Base-by-base conservation (phyloP, 176 grass and related monocot genomes). In the Metroxylon sagu region DNA sequence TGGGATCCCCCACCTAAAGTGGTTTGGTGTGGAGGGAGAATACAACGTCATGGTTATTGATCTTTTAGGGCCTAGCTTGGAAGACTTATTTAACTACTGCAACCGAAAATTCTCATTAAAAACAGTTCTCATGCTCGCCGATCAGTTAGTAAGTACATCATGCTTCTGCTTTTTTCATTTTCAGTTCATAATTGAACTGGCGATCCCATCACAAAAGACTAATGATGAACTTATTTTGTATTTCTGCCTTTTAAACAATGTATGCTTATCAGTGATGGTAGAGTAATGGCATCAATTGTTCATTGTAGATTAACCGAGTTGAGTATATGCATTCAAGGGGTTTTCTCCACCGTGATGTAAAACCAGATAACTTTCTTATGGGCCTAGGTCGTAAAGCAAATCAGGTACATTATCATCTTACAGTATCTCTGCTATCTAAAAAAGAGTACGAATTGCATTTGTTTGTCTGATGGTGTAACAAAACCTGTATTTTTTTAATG, bases 41-140 rank as follows among this genome's bases (percentile, higher is more conserved):
- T 82, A 89, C 71, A 89, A 85, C 73, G 74, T 89, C 67, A 89
- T 89, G 86, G 86, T 85, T 59, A 89, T 89, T 49, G 86, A 89
- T 82, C 77, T 89, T 78, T 82, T 89, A 0, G 86, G 86, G 15
- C 86, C 86, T 57, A 85, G 86, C 54, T 78, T 89, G 14, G 86
- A 89, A 73, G 86, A 89, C 57, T 75, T 89, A 17, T 89, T 89
- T 67, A 89, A 85, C 75, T 89, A 85, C 61, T 89, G 86, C 68
- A 85, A 82, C 68, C 77, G 82, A 4, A 89, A 75, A 58, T 89
- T 89, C 63, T 85, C 86, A 25, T 29, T 89, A 2, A 89, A 89
- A 79, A 85, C 82, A 56, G 86, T 89, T 6, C 74, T 89, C 14
- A 89, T 89, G 86, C 86, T 89, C 4, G 82, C 86, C 57, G 86